Evolutionary conservation across 2,329 filamentous ascomycete species (phyloP).

Genomic region (Ophiostoma himal-ulmi): DNA sequence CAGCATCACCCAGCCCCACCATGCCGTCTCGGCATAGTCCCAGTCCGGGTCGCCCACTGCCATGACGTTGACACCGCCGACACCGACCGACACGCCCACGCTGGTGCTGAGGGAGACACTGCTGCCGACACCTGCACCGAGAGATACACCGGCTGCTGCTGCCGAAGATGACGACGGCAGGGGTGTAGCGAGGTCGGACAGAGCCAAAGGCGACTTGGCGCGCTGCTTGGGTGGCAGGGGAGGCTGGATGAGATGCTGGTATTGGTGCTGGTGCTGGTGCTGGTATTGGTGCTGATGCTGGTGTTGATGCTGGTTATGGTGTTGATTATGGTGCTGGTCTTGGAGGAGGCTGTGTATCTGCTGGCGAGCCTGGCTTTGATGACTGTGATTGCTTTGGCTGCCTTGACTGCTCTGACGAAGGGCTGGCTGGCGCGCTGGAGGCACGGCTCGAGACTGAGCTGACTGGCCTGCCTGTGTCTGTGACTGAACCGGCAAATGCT

Average conservation of each 20-base stretch:
- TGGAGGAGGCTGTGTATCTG: constrained; percentile 5
- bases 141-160: constrained; percentile 31
- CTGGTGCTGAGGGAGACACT: not conserved
- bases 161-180: constrained; percentile 36
- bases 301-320: constrained; percentile 25
- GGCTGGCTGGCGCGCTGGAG: not conserved
- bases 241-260: constrained; percentile 40
- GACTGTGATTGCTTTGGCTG: not conserved
- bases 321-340: constrained; percentile 15
- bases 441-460: not conserved
- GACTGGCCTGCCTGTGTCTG: not conserved
- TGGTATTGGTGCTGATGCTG: constrained; percentile 28
- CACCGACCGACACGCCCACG: constrained; percentile 29
- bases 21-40: constrained; percentile 92
- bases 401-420: not conserved
- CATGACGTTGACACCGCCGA: constrained; percentile 34
- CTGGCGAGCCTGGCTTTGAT: not conserved
- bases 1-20: constrained; percentile 96
- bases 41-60: constrained; percentile 50
- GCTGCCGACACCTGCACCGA: not conserved
- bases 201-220: constrained; percentile 56
- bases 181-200: constrained; percentile 44
- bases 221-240: constrained; percentile 29
- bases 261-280: constrained; percentile 25
- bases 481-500: not conserved